Percentiles rank a stretch among this genome's conserved stretches.
Conservation (phyloP, 768 basidiomycete genomes). For the Tulasnella sp. region DNA sequence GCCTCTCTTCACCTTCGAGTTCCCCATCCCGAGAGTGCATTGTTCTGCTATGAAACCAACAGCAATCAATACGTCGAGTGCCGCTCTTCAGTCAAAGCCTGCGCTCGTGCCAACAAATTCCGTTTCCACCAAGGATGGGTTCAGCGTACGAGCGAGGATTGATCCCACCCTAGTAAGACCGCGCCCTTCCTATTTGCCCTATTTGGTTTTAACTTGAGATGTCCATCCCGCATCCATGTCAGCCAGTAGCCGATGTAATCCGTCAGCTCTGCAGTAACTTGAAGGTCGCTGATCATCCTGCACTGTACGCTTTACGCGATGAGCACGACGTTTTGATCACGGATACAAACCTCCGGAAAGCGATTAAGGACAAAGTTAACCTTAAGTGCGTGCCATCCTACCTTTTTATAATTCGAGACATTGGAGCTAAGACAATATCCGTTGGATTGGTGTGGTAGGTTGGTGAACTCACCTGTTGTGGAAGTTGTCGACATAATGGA, state of each 20-base stretch:
- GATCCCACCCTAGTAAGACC: conserved; percentile 56
- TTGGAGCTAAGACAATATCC: not conserved
- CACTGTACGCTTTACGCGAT: conserved; percentile 70
- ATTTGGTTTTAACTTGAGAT: not conserved
- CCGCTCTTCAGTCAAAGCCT: conserved; percentile 20
- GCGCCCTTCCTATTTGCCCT: not conserved
- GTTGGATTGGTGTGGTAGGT: conserved; percentile 35
- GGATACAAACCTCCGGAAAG: conserved; percentile 74
- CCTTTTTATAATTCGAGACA: not conserved
- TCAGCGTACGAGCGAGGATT: conserved; percentile 61
- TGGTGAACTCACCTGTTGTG: conserved; percentile 69
- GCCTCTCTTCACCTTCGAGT: not conserved
- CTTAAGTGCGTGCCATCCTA: conserved; percentile 54
- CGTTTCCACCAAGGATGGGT: conserved; percentile 66
- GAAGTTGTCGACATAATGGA: conserved; percentile 72
- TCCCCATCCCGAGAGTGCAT: conserved; percentile 29
- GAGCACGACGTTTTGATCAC: conserved; percentile 78
- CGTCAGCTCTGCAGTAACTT: conserved; percentile 75
- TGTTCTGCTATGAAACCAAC: conserved; percentile 33
- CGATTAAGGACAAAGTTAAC: conserved; percentile 69
- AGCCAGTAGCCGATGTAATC: conserved; percentile 73
- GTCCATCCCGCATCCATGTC: not conserved
- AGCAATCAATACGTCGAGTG: conserved; percentile 6
- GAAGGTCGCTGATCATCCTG: conserved; percentile 64
- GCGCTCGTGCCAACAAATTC: conserved; percentile 73